phyloP scores from a whole-genome alignment of 192 early-diverging fungal genomes.

The Backusella westeae region DNA sequence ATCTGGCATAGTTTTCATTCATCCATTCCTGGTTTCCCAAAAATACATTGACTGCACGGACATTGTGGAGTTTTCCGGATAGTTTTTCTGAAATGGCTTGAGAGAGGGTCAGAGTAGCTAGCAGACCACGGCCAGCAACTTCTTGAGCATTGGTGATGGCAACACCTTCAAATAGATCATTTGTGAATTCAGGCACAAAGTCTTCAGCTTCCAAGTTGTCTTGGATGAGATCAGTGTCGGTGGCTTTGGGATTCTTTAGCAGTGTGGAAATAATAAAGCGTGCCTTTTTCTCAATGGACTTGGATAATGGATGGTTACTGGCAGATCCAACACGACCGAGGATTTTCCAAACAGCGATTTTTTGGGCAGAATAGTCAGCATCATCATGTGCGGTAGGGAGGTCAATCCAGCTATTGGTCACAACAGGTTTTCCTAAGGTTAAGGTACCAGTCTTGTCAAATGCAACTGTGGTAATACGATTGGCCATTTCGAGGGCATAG shows the following conservation, averaged over 20 bases:
- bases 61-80: slow-evolving; percentile 22
- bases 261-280: not conserved
- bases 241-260: not conserved
- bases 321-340: slow-evolving; percentile 46
- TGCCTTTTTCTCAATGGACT: slow-evolving; percentile 47
- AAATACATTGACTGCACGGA: slow-evolving; percentile 45
- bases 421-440: slow-evolving; percentile 66
- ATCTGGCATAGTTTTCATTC: slow-evolving; percentile 49
- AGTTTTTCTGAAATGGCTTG: slow-evolving; percentile 19
- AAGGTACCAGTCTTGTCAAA: slow-evolving; percentile 90
- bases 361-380: not conserved
- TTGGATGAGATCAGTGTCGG: not conserved
- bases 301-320: slow-evolving; percentile 73
- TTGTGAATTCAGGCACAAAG: not conserved
- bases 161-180: slow-evolving; percentile 41
- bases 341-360: slow-evolving; percentile 37
- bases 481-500: slow-evolving; percentile 64
- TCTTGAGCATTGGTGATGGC: slow-evolving; percentile 56
- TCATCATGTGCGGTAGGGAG: not conserved
- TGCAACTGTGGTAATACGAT: slow-evolving; percentile 57
- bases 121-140: slow-evolving; percentile 63
- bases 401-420: slow-evolving; percentile 35
- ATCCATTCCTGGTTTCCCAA: slow-evolving; percentile 69
- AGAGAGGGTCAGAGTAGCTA: slow-evolving; percentile 39
- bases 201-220: slow-evolving; percentile 24